These are phyloP conservation scores for Dichomitus squalens DNA, from an alignment of 1,284 basidiomycete genomes.

Conservation along the genomic window DNA sequence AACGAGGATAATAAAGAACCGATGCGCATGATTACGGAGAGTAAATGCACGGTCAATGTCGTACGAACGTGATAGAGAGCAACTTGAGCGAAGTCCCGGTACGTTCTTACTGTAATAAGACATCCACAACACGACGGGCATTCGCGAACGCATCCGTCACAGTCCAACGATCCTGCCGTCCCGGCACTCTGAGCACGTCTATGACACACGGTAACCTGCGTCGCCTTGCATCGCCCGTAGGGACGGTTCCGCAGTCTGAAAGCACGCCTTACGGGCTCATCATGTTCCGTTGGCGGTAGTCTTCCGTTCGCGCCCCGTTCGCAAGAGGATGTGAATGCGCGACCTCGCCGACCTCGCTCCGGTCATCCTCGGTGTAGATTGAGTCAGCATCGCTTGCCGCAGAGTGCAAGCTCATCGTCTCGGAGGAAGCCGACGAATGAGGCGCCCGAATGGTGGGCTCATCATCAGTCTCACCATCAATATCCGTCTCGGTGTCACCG, in stretches of 20 bases:
- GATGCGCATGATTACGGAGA: slow-evolving; percentile 17
- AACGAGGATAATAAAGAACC: slow-evolving; percentile 11
- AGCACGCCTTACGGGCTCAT: slow-evolving; percentile 26
- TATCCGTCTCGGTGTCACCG: slow-evolving; percentile 47
- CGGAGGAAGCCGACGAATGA: slow-evolving; percentile 39
- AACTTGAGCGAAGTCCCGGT: slow-evolving; percentile 19
- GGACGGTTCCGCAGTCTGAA: slow-evolving; percentile 6
- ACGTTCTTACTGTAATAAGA: slow-evolving; percentile 17
- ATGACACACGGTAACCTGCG: slow-evolving; percentile 5
- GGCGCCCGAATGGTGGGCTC: slow-evolving; percentile 72
- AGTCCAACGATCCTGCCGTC: slow-evolving; percentile 7
- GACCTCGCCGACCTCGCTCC: slow-evolving; percentile 23
- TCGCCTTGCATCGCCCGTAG: slow-evolving; percentile 9
- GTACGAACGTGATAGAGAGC: slow-evolving; percentile 12
- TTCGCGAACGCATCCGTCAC: background rate
- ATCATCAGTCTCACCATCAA: slow-evolving; percentile 67
- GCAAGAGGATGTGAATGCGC: slow-evolving; percentile 4
- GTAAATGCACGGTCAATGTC: slow-evolving; percentile 21
- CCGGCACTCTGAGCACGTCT: slow-evolving; percentile 17
- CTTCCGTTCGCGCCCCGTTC: slow-evolving; percentile 17
- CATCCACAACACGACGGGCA: slow-evolving; percentile 8
- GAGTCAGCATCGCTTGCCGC: slow-evolving; percentile 34
- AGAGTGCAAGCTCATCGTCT: slow-evolving; percentile 40
- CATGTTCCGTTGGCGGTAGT: slow-evolving; percentile 24
- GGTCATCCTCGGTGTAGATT: slow-evolving; percentile 29